Base-by-base conservation (phyloP, 2,329 filamentous ascomycete species). In the Colletotrichum cuscutae region DNA sequence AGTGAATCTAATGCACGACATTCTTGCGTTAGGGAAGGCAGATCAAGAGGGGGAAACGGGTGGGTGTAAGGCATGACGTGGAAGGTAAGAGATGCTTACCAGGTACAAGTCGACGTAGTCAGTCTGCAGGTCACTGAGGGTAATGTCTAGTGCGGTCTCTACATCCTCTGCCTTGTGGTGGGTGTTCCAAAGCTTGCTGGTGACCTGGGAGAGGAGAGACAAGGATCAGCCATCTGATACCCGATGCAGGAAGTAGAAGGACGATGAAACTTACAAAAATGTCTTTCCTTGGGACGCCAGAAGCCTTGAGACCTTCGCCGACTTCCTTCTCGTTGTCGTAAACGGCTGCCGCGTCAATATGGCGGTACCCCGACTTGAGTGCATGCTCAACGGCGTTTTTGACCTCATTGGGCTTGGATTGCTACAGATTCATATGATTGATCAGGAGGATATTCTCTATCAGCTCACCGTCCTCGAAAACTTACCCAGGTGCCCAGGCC, bases 271-370 rank as follows among this genome's bases (percentile, higher is more conserved):
- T 42, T 28, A 74, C 63, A n/a, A 75, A 90, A 77, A 90, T 86
- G 75, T 90, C 85, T 67, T 85, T 80, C 26, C 89, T 84, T 35
- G 85, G 83, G 3, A 90, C 84, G 13, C 83, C 84, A 1, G 76
- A 76, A 9, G 74, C 81, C 73, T 84, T 84, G 78, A 89, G 88
- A 26, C 86, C 87, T 32, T 82, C 78, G 22, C 87, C 87, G 30
- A 89, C 86, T 76, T 88, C 87, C 2, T 81, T 80, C 76, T 89
- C 91, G 77, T 93, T 93, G 77, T 89, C 89, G 78, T 93, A 93
- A 56, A 89, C 89, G 70, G 91, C 85, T 60, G 90, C 89, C 73
- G 89, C 90, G 78, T 89, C 87, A 75, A 91, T 89, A 77, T 90
- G 89, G 63, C 88, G 85, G 80, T 91, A 91, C 59, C 90, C 90